Conservation (phyloP, 345 rosid genomes). For the Erodium maritimum region DNA sequence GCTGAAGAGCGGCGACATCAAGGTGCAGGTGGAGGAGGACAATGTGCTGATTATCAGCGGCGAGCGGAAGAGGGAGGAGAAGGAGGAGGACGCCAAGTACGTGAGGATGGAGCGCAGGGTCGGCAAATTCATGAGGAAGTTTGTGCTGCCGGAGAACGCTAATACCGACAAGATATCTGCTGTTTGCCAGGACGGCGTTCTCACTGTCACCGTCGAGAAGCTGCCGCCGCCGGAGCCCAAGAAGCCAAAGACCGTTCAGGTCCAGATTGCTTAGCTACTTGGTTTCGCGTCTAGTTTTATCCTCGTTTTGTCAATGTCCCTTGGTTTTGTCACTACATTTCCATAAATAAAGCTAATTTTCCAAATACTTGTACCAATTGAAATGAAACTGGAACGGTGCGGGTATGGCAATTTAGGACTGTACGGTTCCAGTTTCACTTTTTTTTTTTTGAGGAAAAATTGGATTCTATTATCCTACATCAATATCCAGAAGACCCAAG, state of each 20-base stretch:
- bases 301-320: no score
- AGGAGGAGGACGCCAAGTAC: constrained; percentile 47
- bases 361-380: no score
- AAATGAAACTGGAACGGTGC: no score
- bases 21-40: constrained; percentile 63
- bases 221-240: constrained; percentile 76
- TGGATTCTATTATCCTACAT: no score
- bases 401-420: no score
- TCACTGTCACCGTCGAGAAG: constrained; percentile 64
- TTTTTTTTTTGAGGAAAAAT: no score
- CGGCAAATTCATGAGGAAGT: constrained; percentile 79
- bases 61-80: constrained; percentile 36
- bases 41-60: constrained; percentile 54
- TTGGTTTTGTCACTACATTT: no score
- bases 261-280: constrained; percentile 62
- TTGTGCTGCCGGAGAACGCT: constrained; percentile 60
- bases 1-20: constrained; percentile 50
- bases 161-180: constrained; percentile 54
- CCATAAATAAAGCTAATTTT: no score
- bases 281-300: no score
- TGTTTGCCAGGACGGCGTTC: constrained; percentile 59
- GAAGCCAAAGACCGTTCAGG: constrained; percentile 62
- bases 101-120: constrained; percentile 75
- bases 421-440: no score
- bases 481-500: no score